A percentile compares a stretch with the other conserved stretches of the same genome.
Evolutionary conservation across 768 basidiomycete species (phyloP).

Genomic region (Pisolithus microcarpus): DNA sequence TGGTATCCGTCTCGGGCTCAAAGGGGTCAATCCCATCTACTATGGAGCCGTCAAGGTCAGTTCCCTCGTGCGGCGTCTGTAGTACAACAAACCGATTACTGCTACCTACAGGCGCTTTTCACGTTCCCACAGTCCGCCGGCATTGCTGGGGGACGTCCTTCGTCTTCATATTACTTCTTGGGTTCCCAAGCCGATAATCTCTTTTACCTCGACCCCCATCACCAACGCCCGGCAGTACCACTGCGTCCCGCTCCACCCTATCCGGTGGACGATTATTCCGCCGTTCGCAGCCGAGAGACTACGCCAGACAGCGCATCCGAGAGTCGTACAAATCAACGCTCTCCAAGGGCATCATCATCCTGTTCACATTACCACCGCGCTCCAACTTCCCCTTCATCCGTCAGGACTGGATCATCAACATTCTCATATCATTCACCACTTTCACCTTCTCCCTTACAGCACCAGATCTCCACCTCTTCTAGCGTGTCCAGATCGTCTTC

Average conservation of each 20-base stretch:
- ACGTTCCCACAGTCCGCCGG: conserved; percentile 94
- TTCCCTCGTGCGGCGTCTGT: background rate
- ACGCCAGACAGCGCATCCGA: conserved; percentile 28
- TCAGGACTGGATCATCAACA: conserved; percentile 40
- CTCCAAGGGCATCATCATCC: conserved; percentile 14
- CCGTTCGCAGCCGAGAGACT: conserved; percentile 19
- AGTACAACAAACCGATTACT: background rate
- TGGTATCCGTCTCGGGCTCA: conserved; percentile 80
- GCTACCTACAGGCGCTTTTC: conserved; percentile 57
- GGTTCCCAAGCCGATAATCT: conserved; percentile 85
- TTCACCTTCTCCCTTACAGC: conserved; percentile 60
- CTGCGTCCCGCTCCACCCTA: conserved; percentile 44
- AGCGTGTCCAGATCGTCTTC: conserved; percentile 23
- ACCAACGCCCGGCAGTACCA: conserved; percentile 70
- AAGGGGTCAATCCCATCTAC: conserved; percentile 93
- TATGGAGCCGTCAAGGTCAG: conserved; percentile 75
- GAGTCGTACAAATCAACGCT: conserved; percentile 18
- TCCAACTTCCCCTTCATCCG: conserved; percentile 48
- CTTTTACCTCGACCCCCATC: conserved; percentile 76
- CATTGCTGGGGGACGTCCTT: conserved; percentile 93
- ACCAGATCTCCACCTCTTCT: conserved; percentile 48
- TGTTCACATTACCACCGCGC: conserved; percentile 27
- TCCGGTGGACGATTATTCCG: conserved; percentile 17
- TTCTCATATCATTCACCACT: conserved; percentile 53
- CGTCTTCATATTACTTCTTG: conserved; percentile 98